Evolutionary conservation across 768 basidiomycete species (phyloP).

Genomic region (Daedaleopsis sinensis): DNA sequence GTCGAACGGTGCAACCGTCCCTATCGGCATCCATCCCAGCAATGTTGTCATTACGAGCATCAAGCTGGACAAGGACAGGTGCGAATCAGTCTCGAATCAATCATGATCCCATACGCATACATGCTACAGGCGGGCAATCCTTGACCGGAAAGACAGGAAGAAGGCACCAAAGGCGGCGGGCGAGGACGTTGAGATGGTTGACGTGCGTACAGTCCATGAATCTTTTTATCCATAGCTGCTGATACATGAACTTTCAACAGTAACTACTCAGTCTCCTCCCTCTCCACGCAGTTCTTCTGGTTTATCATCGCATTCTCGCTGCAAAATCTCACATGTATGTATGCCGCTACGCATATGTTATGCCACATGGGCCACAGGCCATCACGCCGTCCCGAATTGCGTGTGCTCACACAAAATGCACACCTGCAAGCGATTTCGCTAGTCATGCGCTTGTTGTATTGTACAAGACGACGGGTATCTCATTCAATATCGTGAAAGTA

Average conservation of each 20-base stretch:
- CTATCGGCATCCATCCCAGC: conserved; percentile 95
- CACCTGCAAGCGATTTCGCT: conserved; percentile 1
- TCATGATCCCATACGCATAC: not conserved
- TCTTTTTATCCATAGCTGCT: conserved; percentile 16
- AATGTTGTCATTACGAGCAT: conserved; percentile 93
- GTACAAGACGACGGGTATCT: conserved; percentile 22
- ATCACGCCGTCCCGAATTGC: conserved; percentile 11
- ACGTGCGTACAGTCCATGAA: conserved; percentile 53
- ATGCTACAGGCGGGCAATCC: conserved; percentile 68
- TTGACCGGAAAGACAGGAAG: conserved; percentile 85
- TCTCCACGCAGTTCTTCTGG: conserved; percentile 30
- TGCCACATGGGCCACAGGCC: conserved; percentile 46
- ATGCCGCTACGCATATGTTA: conserved; percentile 58
- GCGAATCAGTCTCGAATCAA: conserved; percentile 18
- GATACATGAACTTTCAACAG: conserved; percentile 29
- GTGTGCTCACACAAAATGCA: conserved; percentile 10
- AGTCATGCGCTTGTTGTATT: conserved; percentile 14
- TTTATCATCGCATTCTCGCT: conserved; percentile 34
- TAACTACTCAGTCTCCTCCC: conserved; percentile 35
- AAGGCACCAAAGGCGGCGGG: conserved; percentile 46
- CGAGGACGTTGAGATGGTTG: conserved; percentile 78
- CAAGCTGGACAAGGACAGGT: conserved; percentile 93
- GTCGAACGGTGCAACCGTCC: conserved; percentile 91
- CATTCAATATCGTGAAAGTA: conserved; percentile 9
- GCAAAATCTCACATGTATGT: conserved; percentile 71